Evolutionary conservation across 2,329 filamentous ascomycete species (phyloP).

Genomic region (Phaeosphaeria sp.): DNA sequence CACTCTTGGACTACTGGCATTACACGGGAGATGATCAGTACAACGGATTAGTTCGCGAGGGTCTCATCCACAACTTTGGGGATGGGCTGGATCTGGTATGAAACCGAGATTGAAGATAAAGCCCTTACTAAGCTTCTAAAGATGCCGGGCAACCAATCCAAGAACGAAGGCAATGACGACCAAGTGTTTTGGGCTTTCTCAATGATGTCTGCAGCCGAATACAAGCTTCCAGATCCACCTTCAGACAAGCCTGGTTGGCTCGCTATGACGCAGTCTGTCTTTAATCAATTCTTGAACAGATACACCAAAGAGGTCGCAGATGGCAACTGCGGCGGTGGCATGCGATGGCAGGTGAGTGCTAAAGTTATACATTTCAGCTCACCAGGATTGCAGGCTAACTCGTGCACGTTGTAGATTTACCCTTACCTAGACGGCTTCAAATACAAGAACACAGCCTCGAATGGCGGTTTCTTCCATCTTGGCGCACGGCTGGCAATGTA

Average conservation of each 20-base stretch:
- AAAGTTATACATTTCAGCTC: background rate
- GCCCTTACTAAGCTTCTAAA: conserved; percentile 12
- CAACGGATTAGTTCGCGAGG: conserved; percentile 69
- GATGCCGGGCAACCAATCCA: conserved; percentile 46
- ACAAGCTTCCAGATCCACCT: conserved; percentile 53
- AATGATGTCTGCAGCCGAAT: conserved; percentile 63
- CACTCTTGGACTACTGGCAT: conserved; percentile 84
- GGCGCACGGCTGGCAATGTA: conserved; percentile 47
- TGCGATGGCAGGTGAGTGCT: conserved; percentile 36
- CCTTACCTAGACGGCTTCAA: conserved; percentile 43
- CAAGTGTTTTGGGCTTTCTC: conserved; percentile 65
- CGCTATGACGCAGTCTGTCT: conserved; percentile 50
- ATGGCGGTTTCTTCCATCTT: conserved; percentile 48
- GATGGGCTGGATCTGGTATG: conserved; percentile 35
- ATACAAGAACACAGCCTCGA: conserved; percentile 49
- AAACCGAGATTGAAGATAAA: background rate
- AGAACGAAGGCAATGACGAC: conserved; percentile 61
- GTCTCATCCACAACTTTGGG: conserved; percentile 41
- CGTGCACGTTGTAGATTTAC: conserved; percentile 31
- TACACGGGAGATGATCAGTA: conserved; percentile 77
- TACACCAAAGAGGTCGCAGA: conserved; percentile 35
- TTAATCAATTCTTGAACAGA: conserved; percentile 46
- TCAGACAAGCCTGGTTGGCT: conserved; percentile 51
- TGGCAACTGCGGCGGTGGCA: conserved; percentile 40
- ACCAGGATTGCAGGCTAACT: background rate